Base-by-base conservation (phyloP, 2,329 filamentous ascomycete species). In the Ampelomyces quisqualis region DNA sequence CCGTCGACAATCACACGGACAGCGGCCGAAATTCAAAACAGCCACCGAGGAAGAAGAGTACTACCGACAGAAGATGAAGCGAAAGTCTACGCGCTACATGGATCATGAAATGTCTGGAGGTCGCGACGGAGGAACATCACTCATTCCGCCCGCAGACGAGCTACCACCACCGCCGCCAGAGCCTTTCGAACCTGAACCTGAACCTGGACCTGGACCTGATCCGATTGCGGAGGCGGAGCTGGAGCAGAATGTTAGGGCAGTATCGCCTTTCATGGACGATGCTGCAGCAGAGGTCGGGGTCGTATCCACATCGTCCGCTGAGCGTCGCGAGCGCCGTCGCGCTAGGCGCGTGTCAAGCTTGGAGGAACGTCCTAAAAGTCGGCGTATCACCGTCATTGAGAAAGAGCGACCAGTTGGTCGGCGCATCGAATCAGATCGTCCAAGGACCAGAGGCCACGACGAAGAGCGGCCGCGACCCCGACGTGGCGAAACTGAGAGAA, bases 11-110 rank as follows among this genome's bases (percentile, higher is more conserved):
- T 66, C 61, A 9, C 54, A 58, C 14, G 42, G 45, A 2, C 52
- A 58, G 5, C 55, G 55, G 21, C 55, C 42, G 11, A 40, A 52
- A 1, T 65, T 64, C 40, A 54, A 53, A 7, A 59, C 54, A 3
- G 41, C 55, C 10, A 58, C 63, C 33, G 62, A 68, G 19, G 64
- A 68, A 39, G 57, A 54, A 8, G 62, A 61, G 11, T 65, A 68
- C 48, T 54, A 58, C 23, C 51, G 47, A 3, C 49, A 47, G 23
- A 68, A 67, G 31, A 61, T 64, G 37, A 58, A 56, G 32, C 55
- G 60, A 8, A 47, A 62, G 20, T 54, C 54, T 6, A 49, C 50
- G 21, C 53, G 56, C 34, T 49, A 54, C 14, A 47, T 45, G 20
- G 60, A 65, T 21, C 27, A 57, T 2, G 58, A 62, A 10, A 62